Base-by-base conservation (phyloP, 2,329 filamentous ascomycete species). In the Aspergillus sp. region DNA sequence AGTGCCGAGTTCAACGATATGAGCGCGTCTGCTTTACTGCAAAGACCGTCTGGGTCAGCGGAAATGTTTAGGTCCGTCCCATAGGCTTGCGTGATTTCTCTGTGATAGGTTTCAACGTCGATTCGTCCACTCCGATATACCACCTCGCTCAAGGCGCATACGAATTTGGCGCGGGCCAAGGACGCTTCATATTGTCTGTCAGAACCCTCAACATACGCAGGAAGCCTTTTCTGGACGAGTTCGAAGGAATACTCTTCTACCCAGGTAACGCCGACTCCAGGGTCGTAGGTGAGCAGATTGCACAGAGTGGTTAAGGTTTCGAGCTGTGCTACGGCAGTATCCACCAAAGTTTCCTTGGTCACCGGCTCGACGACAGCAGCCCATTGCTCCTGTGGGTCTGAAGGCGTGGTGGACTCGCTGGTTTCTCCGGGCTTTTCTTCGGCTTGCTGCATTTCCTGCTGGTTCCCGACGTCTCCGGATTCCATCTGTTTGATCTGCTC, bases 341-440 rank as follows among this genome's bases (percentile, higher is more conserved):
- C 85, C 1, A 88, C 68, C 6, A 89, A 74, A 1, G 81, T 80
- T 38, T 75, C 72, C 27, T 79, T 75, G 2, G 82, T 85, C 27
- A 86, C 70, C 0, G 83, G 80, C 50, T 85, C 82, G 42, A 85
- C 72, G n/a, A 88, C 74, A 4, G 74, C 77, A 12, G 81, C 83
- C 76, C 81, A 86, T 54, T 83, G 76, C 47, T 82, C 81, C 32
- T 77, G 46, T 35, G 52, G 65, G 37, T 58, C 58, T 10, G 48
- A 39, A 13, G 42, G 32, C 11, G 28, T 27, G 7, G 11, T 5
- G 19, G 19, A 19, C 19, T 19, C 19, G 19, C 19, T 19, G 19
- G 19, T 19, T 19, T 19, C 19, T 19, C 19, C 19, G 3, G 59
- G 55, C n/a, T 53, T 44, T 11, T 60, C 52, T 3, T 49, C 46